Base-by-base conservation (phyloP, 768 basidiomycete genomes). In the Lentinula lateritia region DNA sequence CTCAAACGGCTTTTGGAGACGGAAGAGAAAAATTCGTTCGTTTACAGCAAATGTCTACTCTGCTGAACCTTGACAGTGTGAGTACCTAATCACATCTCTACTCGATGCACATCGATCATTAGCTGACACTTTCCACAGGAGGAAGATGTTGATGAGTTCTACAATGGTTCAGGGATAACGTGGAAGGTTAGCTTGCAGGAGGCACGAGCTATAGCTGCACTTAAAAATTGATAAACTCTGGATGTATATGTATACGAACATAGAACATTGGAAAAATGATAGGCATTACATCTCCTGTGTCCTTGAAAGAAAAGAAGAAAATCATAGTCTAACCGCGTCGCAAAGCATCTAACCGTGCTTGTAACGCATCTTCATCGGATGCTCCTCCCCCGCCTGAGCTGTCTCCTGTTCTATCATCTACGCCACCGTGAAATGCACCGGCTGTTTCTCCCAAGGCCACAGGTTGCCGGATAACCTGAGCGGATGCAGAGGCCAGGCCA, bases 101-200 rank as follows among this genome's bases (percentile, higher is more conserved):
- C 28, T 12, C 13, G 34, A 13, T 15, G 43, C 23, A 23, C 28
- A 28, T 4, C 28, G 28, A 28, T 2, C 28, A 28, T 28, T 28
- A 3, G 28, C 61, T 65, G 39, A 68, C 63, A 34, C 55, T 36
- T 32, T 18, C 46, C 35, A 41, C 66, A 95, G 94, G 95, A 96
- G 66, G 95, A 97, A 73, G 93, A 95, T 66, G 87, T 95, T 5
- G 91, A 95, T 65, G 93, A 95, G 58, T 97, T 98, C 72, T 98
- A 94, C 73, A 92, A 90, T 65, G 86, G 90, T 57, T 95, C 93
- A 3, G 95, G 95, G 18, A 93, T 97, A 64, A 82, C 86, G 12
- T 96, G 93, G 93, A 89, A 88, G 68, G 70, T 95, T 59, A 88
- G 81, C 64, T 78, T 85, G 64, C 83, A 87, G 61, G 93, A 96